A percentile compares a stretch with the other conserved stretches of the same genome.
These are phyloP conservation scores for Verticillium isaacii DNA, from an alignment of 2,329 filamentous ascomycete genomes.

Conservation along the genomic window DNA sequence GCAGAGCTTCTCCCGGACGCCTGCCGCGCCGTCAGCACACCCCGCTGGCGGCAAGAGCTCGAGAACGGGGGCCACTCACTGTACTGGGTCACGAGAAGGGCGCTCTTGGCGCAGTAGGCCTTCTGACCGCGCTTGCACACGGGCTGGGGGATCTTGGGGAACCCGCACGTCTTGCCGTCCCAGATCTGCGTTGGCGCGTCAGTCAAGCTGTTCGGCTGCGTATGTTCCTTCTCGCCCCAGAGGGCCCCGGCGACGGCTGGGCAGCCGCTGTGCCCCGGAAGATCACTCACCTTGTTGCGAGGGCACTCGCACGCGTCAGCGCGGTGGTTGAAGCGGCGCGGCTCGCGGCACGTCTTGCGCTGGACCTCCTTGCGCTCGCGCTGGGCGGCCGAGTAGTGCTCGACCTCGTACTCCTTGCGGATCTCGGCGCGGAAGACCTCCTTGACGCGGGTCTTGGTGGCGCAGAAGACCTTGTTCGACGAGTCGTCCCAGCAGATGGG, in stretches of 20 bases:
- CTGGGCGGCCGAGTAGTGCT: background rate
- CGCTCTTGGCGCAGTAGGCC: background rate
- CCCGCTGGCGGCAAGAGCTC: background rate
- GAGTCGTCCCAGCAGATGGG: background rate
- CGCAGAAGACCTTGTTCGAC: conserved; percentile 3
- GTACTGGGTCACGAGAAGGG: background rate
- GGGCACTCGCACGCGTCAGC: conserved; percentile 1
- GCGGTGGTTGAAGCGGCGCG: conserved; percentile 1
- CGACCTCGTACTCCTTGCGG: background rate
- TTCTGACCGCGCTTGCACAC: background rate
- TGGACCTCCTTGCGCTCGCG: background rate
- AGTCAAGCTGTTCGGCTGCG: no score
- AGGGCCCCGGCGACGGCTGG: no score
- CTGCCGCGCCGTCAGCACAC: background rate
- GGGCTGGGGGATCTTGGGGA: background rate
- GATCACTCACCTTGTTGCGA: background rate
- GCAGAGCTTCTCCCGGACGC: background rate
- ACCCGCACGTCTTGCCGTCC: background rate
- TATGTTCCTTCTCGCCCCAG: no score
- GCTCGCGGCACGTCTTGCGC: background rate
- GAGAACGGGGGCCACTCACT: background rate
- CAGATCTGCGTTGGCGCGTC: background rate
- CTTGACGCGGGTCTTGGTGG: background rate
- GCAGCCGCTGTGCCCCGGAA: no score
- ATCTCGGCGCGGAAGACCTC: background rate